Percentiles rank a stretch among this genome's conserved stretches.
Evolutionary conservation across 1,284 basidiomycete genomes (phyloP).

Genomic region (Malassezia arunalokei): DNA sequence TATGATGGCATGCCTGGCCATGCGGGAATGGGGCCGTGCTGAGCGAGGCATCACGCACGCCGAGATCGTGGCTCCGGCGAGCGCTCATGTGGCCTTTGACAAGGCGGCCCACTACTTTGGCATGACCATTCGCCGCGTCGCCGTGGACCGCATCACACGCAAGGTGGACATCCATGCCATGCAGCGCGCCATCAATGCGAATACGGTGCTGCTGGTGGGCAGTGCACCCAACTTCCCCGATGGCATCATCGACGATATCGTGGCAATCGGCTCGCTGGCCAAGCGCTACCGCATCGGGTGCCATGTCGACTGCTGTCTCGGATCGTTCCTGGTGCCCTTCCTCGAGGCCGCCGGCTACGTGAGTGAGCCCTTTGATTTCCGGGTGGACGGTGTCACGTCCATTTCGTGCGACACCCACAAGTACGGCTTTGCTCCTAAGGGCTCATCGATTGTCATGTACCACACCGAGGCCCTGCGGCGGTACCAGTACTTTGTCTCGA

Average conservation of each 20-base stretch:
- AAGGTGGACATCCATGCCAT: conserved; percentile 67
- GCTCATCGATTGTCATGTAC: conserved; percentile 39
- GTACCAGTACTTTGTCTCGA: conserved; percentile 45
- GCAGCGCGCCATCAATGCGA: conserved; percentile 51
- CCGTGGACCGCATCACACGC: conserved; percentile 69
- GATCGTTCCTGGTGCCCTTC: conserved; percentile 47
- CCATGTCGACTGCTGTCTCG: conserved; percentile 56
- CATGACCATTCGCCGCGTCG: conserved; percentile 81
- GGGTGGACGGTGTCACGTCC: conserved; percentile 39
- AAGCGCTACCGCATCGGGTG: conserved; percentile 64
- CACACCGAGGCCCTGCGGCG: conserved; percentile 26
- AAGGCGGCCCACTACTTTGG: conserved; percentile 80
- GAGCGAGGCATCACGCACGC: conserved; percentile 80
- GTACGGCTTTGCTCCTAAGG: conserved; percentile 45
- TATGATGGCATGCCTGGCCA: conserved; percentile 81
- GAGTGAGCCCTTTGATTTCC: conserved; percentile 41
- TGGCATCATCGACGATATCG: conserved; percentile 63
- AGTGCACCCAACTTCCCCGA: conserved; percentile 62
- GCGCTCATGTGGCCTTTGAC: conserved; percentile 88
- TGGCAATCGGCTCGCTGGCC: conserved; percentile 65
- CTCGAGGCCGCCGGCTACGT: conserved; percentile 35
- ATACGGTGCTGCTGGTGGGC: conserved; percentile 61
- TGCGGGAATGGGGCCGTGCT: conserved; percentile 77
- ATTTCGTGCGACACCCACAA: conserved; percentile 46
- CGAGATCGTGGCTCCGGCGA: conserved; percentile 78